These are phyloP conservation scores for Pascua sp. DNA, from an alignment of 1,284 basidiomycete species.

Conservation along the genomic window DNA sequence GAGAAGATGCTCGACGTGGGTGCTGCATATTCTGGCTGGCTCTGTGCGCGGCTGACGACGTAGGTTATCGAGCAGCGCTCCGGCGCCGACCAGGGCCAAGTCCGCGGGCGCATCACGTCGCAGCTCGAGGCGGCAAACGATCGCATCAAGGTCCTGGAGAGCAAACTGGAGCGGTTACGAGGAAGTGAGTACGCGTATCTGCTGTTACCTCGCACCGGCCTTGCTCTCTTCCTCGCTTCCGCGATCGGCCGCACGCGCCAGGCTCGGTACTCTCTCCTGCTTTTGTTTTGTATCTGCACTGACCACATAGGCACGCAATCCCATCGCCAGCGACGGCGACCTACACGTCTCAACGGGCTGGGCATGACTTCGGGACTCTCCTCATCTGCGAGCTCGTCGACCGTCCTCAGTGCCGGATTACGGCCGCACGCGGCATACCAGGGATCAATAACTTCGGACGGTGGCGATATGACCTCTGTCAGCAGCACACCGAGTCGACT, in stretches of 20 bases:
- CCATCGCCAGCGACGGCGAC: slow-evolving; percentile 24
- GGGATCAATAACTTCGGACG: slow-evolving; percentile 3
- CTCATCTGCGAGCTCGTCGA: slow-evolving; percentile 15
- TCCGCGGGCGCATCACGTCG: slow-evolving; percentile 41
- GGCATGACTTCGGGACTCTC: slow-evolving; percentile 2
- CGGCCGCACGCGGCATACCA: slow-evolving; percentile 31
- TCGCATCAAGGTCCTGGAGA: slow-evolving; percentile 42
- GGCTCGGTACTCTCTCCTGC: too few species aligned
- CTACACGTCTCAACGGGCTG: slow-evolving; percentile 35
- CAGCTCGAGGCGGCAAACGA: slow-evolving; percentile 46
- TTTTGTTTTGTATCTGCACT: neutral
- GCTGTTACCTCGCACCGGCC: neutral
- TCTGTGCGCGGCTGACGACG: slow-evolving; percentile 3
- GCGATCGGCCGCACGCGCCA: too few species aligned
- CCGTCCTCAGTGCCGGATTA: slow-evolving; percentile 23
- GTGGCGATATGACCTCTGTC: neutral
- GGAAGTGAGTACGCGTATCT: slow-evolving; percentile 14
- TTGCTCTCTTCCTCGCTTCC: neutral
- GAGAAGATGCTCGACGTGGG: slow-evolving; percentile 55
- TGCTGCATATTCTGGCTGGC: neutral
- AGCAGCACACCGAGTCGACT: neutral
- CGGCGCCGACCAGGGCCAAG: slow-evolving; percentile 37
- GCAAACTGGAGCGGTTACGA: slow-evolving; percentile 33
- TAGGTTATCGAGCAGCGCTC: slow-evolving; percentile 42
- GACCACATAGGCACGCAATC: slow-evolving; percentile 26